phyloP scores from a whole-genome alignment of 2,329 filamentous ascomycete species.

The Akanthomyces uredinophilus region DNA sequence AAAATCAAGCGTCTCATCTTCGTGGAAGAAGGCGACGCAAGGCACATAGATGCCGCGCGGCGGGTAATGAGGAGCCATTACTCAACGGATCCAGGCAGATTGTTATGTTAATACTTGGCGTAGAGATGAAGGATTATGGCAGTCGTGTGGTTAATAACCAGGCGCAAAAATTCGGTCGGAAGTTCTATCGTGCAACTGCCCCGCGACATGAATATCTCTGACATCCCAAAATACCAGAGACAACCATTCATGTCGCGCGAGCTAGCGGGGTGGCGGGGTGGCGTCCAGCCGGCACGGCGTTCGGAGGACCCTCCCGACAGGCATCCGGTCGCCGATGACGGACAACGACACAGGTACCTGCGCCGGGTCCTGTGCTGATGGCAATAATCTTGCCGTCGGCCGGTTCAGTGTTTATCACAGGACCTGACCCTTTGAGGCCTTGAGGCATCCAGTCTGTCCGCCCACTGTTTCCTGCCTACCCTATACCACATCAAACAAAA shows the following conservation, averaged over 20 bases:
- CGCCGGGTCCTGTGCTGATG: not conserved
- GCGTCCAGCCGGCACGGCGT: not conserved
- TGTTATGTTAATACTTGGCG: not conserved
- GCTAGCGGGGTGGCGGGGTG: not conserved
- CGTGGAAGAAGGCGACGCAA: constrained; percentile 33
- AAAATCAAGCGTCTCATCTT: constrained; percentile 29
- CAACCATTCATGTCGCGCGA: not conserved
- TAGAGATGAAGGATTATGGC: not conserved
- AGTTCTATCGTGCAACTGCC: not conserved
- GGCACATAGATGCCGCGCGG: constrained; percentile 33
- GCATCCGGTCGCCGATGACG: not conserved
- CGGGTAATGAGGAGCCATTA: constrained; percentile 9
- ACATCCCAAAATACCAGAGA: constrained; percentile 5
- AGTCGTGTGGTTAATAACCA: not conserved
- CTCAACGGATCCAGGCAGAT: not conserved
- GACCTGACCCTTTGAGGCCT: not conserved
- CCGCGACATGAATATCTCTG: constrained; percentile 1
- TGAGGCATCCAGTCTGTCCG: not conserved
- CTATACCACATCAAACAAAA: no score
- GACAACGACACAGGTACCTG: not conserved
- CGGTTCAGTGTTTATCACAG: no score
- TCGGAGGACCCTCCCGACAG: constrained; percentile 6
- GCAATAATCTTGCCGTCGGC: not conserved
- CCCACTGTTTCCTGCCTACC: no score
- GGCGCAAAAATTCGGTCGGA: not conserved